Base-by-base conservation (phyloP, 345 rosid species). In the Eucalyptus regnans region DNA sequence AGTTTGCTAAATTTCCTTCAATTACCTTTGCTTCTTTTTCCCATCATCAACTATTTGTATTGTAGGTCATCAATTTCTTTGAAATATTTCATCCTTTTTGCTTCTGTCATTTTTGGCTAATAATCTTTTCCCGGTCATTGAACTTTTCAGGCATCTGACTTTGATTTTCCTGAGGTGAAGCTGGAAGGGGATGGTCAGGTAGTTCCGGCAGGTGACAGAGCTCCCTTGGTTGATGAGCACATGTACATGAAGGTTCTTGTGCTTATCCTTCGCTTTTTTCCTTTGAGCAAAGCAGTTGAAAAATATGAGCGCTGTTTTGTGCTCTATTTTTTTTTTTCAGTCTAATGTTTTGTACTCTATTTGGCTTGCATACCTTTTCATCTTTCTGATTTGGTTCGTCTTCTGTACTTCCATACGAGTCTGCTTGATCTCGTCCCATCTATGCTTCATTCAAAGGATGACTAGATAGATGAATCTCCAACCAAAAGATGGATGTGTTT, bases 181-280 rank as follows among this genome's bases (percentile, higher is more conserved):
- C 98, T 95, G 89, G 99, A 98, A 92, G 89, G 52, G 88, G 95
- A 92, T 86, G 94, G 92, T 80, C 92, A 91, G 87, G 89, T 41
- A 66, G 68, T 90, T 89, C 87, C 87, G 64, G 88, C 89, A 88
- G 92, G 86, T 44, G 94, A 90, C 31, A 94, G 93, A 92, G 51
- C 92, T 92, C 91, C 93, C 8, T 90, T 81, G 88, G 92, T 92
- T 88, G 94, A 94, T 79, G 96, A 95, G 87, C 92, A 81, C 89
- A 89, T 95, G 94, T 97, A 96, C 95, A 92, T 93, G 95, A 98
- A 97, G 96, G 99, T 95, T 50, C 90, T 91, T 58, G 84, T 14
- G 41, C 44, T 80, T 81, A 4, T 58, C 71, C 50, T 81, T n/a
- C 3, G 37, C 60, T 58, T 56, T 31, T 48, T 87, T 87, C 4